Conservation (phyloP, 2,329 filamentous ascomycete species). For the Epichloe elymi region DNA sequence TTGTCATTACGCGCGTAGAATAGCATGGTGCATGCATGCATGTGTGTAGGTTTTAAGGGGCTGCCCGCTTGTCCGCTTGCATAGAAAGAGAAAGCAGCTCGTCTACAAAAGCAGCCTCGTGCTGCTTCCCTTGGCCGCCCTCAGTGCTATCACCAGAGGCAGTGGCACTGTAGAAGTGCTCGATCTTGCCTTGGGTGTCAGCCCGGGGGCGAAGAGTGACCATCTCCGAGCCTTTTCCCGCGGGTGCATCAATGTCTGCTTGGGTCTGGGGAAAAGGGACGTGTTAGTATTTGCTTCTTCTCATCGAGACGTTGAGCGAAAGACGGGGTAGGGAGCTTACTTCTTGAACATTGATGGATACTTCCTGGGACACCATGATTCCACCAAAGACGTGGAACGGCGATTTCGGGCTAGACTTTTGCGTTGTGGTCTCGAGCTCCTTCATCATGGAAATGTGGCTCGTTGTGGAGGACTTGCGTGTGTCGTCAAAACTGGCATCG, state of each 20-base stretch:
- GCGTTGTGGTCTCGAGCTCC: constrained; percentile 6
- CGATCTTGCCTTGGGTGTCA: neutral
- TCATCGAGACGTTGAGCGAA: no score
- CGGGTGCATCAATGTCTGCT: neutral
- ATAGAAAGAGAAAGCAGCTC: constrained; percentile 11
- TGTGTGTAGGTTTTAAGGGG: neutral
- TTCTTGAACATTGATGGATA: constrained; percentile 36
- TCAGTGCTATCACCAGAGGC: constrained; percentile 5
- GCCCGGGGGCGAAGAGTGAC: neutral
- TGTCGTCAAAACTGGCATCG: constrained; percentile 7
- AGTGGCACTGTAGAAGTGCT: constrained; percentile 4
- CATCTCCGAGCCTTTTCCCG: neutral
- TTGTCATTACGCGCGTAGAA: no score
- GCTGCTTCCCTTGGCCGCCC: neutral
- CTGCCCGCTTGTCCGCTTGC: constrained; percentile 6
- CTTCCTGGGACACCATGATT: constrained; percentile 50
- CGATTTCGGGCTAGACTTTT: constrained; percentile 10
- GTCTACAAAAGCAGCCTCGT: constrained; percentile 9
- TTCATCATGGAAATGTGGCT: constrained; percentile 9
- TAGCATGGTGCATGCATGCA: no score
- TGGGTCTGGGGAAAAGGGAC: neutral
- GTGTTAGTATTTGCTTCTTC: neutral
- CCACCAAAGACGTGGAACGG: constrained; percentile 29
- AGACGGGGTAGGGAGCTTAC: neutral
- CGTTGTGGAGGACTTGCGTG: neutral